These are phyloP conservation scores for Tubosaeta sp. DNA, from an alignment of 768 basidiomycete genomes.

Conservation along the genomic window DNA sequence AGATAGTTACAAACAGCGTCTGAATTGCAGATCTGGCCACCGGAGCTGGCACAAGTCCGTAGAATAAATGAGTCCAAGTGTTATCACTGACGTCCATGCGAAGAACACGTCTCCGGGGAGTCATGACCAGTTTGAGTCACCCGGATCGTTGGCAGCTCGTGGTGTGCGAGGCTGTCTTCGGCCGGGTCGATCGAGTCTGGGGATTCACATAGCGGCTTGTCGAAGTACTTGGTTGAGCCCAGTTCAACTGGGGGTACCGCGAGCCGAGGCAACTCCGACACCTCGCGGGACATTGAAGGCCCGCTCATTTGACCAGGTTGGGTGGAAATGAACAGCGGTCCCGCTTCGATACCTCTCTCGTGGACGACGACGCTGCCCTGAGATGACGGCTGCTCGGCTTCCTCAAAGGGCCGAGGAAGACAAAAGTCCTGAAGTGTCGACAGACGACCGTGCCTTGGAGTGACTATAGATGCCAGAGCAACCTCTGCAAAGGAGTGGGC, in stretches of 20 bases:
- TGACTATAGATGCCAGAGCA: conserved; percentile 10
- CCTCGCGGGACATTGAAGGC: not conserved
- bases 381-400: not conserved
- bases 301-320: not conserved
- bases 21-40: not conserved
- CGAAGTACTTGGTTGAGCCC: conserved; percentile 3
- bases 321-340: conserved; percentile 4
- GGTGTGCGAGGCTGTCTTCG: not conserved
- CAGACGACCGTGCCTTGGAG: conserved; percentile 1
- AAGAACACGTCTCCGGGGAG: not conserved
- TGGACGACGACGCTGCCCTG: conserved; percentile 6
- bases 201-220: conserved; percentile 20
- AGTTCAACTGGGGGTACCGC: not conserved
- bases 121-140: not conserved
- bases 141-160: not conserved
- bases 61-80: not conserved
- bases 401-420: conserved; percentile 21
- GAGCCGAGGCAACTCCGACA: not conserved
- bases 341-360: conserved; percentile 15
- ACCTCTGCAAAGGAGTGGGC: conserved; percentile 14
- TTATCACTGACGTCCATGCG: not conserved
- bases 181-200: conserved; percentile 13
- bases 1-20: not conserved
- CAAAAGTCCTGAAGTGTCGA: conserved; percentile 14
- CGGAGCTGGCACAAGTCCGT: not conserved